Evolutionary conservation across 2,329 filamentous ascomycete species (phyloP).

Genomic region (Alternaria tenuissima): DNA sequence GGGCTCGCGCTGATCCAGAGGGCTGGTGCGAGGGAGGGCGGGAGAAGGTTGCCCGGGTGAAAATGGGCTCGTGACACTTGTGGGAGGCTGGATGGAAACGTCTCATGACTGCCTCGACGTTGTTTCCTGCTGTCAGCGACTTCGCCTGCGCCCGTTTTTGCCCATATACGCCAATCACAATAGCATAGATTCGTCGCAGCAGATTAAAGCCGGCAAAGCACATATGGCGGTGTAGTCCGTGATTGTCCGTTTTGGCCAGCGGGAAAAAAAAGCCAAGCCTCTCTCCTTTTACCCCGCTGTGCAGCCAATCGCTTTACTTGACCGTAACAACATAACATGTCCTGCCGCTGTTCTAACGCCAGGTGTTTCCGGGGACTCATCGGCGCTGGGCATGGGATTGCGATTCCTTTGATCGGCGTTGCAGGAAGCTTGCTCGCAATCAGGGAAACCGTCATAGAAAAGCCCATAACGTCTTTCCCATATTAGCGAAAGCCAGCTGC

Average conservation of each 20-base stretch:
- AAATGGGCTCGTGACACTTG: conserved; percentile 7
- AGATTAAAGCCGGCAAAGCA: conserved; percentile 13
- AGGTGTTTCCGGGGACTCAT: conserved; percentile 1
- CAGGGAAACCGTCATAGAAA: neutral
- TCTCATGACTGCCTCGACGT: conserved; percentile 16
- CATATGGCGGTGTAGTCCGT: conserved; percentile 14
- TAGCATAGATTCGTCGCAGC: neutral
- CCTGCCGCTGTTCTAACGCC: neutral
- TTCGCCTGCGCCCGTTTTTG: neutral
- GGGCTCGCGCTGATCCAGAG: neutral
- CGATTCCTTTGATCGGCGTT: neutral
- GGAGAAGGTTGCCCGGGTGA: neutral
- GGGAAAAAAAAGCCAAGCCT: conserved; percentile 1
- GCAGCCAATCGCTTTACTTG: conserved; percentile 10
- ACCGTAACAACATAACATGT: conserved; percentile 5
- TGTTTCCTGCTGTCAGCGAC: conserved; percentile 6
- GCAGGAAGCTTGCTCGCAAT: neutral
- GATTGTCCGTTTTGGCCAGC: neutral
- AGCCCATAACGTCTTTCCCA: neutral
- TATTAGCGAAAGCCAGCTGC: neutral
- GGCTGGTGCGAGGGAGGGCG: neutral
- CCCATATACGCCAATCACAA: conserved; percentile 3
- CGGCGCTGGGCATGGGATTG: conserved; percentile 2
- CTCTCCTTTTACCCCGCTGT: conserved; percentile 4
- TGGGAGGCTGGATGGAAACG: neutral